Percentiles rank a stretch among this genome's conserved stretches.
These are phyloP conservation scores for Linanthus parryae DNA, from an alignment of 148 eudicot species.

Conservation along the genomic window DNA sequence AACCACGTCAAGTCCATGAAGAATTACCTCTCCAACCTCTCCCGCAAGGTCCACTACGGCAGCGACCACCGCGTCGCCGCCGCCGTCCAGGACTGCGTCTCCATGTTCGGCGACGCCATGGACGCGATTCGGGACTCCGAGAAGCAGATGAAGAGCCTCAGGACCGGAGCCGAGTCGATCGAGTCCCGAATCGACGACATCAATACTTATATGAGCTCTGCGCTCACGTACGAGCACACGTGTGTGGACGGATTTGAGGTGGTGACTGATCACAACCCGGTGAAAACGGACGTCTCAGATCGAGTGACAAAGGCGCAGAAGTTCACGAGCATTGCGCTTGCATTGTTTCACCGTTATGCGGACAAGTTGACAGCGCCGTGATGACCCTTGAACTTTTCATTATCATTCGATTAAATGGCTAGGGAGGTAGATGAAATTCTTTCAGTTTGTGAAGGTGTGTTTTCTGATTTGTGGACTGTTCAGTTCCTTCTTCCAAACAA, in stretches of 20 bases:
- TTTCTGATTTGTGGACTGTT: too few species aligned
- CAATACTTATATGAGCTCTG: constrained; percentile 89
- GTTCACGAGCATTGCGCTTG: constrained; percentile 74
- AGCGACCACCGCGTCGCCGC: constrained; percentile 34
- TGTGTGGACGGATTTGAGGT: constrained; percentile 62
- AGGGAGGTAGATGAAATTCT: too few species aligned
- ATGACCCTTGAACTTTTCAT: too few species aligned
- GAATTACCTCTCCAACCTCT: constrained; percentile 29
- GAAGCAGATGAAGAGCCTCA: constrained; percentile 43
- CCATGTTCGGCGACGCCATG: constrained; percentile 51
- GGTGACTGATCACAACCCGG: constrained; percentile 26
- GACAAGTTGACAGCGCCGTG: constrained; percentile 11
- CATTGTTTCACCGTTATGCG: constrained; percentile 55
- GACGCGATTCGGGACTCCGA: constrained; percentile 45
- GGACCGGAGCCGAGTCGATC: constrained; percentile 26
- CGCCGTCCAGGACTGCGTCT: constrained; percentile 40
- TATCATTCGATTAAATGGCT: too few species aligned
- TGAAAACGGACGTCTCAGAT: constrained; percentile 37
- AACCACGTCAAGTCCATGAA: constrained; percentile 21
- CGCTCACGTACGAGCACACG: constrained; percentile 73
- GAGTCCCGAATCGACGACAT: constrained; percentile 66
- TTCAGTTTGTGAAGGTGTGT: too few species aligned
- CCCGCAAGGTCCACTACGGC: constrained; percentile 28
- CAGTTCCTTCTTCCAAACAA: too few species aligned
- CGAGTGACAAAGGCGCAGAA: constrained; percentile 33